Evolutionary conservation across 1,284 basidiomycete genomes (phyloP).

Genomic region (Papiliotrema nemorosa): DNA sequence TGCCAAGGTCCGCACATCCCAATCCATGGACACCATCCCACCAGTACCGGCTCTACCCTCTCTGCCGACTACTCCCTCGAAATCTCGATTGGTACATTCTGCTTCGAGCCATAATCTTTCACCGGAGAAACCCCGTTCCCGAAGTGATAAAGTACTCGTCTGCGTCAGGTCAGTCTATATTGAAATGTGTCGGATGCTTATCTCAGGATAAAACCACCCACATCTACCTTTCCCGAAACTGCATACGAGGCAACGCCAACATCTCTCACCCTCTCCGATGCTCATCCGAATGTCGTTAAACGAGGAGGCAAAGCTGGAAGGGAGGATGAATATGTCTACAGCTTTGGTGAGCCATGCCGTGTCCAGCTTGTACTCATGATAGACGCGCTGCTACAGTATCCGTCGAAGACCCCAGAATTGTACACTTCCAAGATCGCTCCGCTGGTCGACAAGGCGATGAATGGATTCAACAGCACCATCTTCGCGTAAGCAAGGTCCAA

Average conservation of each 20-base stretch:
- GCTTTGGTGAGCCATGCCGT: conserved; percentile 35
- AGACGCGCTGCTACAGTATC: conserved; percentile 50
- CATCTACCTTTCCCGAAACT: conserved; percentile 25
- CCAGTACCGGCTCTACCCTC: not conserved
- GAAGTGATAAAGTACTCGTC: conserved; percentile 44
- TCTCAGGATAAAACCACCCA: conserved; percentile 42
- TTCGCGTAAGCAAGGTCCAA: conserved; percentile 43
- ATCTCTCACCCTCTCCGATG: conserved; percentile 38
- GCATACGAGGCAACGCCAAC: conserved; percentile 41
- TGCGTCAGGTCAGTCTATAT: conserved; percentile 39
- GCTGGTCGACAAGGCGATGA: conserved; percentile 54
- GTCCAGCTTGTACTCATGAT: not conserved
- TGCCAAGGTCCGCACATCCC: conserved; percentile 26
- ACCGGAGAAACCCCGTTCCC: not conserved
- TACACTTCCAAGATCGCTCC: conserved; percentile 53
- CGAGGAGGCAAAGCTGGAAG: conserved; percentile 47
- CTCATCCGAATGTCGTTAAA: conserved; percentile 46
- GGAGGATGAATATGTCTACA: conserved; percentile 45
- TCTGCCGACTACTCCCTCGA: not conserved
- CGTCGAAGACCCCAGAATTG: conserved; percentile 46
- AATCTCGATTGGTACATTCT: not conserved
- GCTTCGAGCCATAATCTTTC: not conserved
- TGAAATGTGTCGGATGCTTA: not conserved
- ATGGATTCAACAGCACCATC: conserved; percentile 57
- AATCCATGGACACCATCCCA: conserved; percentile 8